A percentile compares a stretch with the other conserved stretches of the same genome.
Evolutionary conservation across 805 yeast genomes (phyloP).

Genomic region (Kuraishia cidri): DNA sequence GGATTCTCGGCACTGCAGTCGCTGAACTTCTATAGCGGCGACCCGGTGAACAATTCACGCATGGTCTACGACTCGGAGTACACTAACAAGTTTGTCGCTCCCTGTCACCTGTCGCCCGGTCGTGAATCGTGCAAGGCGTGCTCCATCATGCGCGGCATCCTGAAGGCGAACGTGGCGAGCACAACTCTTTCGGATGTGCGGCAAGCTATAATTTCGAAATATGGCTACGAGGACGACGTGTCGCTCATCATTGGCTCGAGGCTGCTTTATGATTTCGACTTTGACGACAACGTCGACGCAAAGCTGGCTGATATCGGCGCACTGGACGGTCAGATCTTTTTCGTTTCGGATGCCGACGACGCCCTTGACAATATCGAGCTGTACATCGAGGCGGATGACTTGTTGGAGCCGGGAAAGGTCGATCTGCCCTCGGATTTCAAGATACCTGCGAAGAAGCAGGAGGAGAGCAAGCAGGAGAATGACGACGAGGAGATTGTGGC

Average conservation of each 20-base stretch:
- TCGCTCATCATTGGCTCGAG: conserved; percentile 44
- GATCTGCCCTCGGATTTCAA: conserved; percentile 13
- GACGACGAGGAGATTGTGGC: conserved; percentile 3
- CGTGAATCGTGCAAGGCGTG: conserved; percentile 68
- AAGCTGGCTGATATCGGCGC: conserved; percentile 46
- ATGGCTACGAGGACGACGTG: conserved; percentile 51
- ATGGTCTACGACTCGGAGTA: conserved; percentile 46
- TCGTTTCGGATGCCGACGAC: conserved; percentile 78
- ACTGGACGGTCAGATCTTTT: conserved; percentile 48
- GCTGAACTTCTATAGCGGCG: conserved; percentile 34
- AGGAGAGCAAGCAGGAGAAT: conserved; percentile 1
- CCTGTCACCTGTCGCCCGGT: conserved; percentile 55
- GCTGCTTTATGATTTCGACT: conserved; percentile 77
- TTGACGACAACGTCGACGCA: conserved; percentile 62
- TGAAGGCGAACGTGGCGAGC: conserved; percentile 20
- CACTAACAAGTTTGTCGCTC: conserved; percentile 54
- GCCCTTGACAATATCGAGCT: conserved; percentile 53
- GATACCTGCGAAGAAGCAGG: conserved; percentile 2
- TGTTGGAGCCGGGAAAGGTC: conserved; percentile 20
- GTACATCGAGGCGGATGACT: conserved; percentile 25
- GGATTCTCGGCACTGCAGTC: conserved; percentile 80
- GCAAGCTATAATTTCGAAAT: conserved; percentile 33
- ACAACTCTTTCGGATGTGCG: conserved; percentile 44
- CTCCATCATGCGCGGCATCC: conserved; percentile 42
- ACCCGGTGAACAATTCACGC: conserved; percentile 23